Percentiles rank a stretch among this genome's conserved stretches.
Conservation (phyloP, 73 alveolate species). For the Durusdinium trenchii region DNA sequence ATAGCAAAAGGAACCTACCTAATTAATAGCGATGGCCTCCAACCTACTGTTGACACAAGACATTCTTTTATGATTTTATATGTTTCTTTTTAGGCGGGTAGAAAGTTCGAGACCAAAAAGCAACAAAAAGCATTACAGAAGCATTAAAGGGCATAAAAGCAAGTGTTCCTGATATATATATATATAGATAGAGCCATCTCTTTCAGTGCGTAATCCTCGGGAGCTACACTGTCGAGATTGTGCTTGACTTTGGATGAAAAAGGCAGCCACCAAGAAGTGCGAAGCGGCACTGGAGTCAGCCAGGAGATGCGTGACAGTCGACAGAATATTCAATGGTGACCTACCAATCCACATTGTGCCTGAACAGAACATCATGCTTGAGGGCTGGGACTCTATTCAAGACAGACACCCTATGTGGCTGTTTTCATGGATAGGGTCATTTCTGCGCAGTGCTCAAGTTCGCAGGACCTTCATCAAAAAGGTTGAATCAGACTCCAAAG, state of each 20-base stretch:
- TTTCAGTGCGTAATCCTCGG: too few relatives aligned
- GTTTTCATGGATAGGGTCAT: too few relatives aligned
- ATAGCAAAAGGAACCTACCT: too few relatives aligned
- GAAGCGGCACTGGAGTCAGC: constrained; percentile 76
- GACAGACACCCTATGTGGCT: too few relatives aligned
- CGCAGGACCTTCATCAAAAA: constrained; percentile 62
- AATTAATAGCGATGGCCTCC: too few relatives aligned
- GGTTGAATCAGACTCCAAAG: constrained; percentile 42
- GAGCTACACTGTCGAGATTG: too few relatives aligned
- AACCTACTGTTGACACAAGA: too few relatives aligned
- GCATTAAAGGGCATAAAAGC: not conserved
- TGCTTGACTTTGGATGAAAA: too few relatives aligned
- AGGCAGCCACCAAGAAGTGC: constrained; percentile 84
- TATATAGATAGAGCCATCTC: too few relatives aligned
- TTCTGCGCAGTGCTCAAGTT: not conserved
- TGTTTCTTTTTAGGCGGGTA: too few relatives aligned
- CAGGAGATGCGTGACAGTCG: constrained; percentile 18
- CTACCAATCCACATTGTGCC: not conserved
- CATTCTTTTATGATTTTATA: too few relatives aligned
- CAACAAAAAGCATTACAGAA: not conserved
- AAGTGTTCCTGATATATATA: not conserved
- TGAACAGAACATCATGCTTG: not conserved
- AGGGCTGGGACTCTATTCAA: not conserved
- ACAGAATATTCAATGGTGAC: not conserved
- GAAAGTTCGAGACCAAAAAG: not conserved